These are phyloP conservation scores for Reutealis trisperma DNA, from an alignment of 345 rosid genomes.

Conservation along the genomic window DNA sequence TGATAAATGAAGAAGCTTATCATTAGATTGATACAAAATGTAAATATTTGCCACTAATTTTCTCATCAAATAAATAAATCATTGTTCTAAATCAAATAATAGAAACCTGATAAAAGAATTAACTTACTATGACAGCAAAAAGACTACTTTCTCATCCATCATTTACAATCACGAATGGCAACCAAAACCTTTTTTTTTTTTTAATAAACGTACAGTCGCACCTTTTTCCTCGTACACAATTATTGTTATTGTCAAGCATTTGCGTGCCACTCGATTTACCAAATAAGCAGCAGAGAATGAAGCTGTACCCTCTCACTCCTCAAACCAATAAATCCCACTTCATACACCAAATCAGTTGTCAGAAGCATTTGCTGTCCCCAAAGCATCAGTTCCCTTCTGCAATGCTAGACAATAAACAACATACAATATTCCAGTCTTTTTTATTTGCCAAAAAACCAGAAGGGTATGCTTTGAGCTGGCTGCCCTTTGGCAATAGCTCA, in stretches of 20 bases:
- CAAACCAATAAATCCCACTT: conserved; percentile 4
- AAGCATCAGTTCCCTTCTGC: conserved; percentile 25
- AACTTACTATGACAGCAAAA: conserved; percentile 16
- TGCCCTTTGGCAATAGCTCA: conserved; percentile 29
- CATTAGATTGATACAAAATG: background rate
- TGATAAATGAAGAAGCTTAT: background rate
- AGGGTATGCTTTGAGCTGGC: conserved; percentile 11
- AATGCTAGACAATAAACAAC: conserved; percentile 2
- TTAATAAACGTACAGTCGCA: background rate
- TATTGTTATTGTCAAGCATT: conserved; percentile 9
- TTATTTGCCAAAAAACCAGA: conserved; percentile 34
- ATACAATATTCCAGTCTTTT: conserved; percentile 7
- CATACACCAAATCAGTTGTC: conserved; percentile 16
- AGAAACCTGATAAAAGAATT: conserved; percentile 12
- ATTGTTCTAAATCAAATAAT: conserved; percentile 17
- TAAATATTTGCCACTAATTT: background rate
- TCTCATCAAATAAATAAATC: conserved; percentile 9
- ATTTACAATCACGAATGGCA: conserved; percentile 23
- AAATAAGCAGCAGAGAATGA: conserved; percentile 10
- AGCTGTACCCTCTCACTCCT: conserved; percentile 22
- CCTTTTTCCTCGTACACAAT: conserved; percentile 2
- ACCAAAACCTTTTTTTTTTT: conserved; percentile 13
- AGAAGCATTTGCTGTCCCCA: conserved; percentile 9
- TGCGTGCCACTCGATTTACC: background rate
- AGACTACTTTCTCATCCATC: conserved; percentile 19